A percentile compares a stretch with the other conserved stretches of the same genome.
These are phyloP conservation scores for Diplotaxis tenuifolia DNA, from an alignment of 345 rosid species.

Conservation along the genomic window DNA sequence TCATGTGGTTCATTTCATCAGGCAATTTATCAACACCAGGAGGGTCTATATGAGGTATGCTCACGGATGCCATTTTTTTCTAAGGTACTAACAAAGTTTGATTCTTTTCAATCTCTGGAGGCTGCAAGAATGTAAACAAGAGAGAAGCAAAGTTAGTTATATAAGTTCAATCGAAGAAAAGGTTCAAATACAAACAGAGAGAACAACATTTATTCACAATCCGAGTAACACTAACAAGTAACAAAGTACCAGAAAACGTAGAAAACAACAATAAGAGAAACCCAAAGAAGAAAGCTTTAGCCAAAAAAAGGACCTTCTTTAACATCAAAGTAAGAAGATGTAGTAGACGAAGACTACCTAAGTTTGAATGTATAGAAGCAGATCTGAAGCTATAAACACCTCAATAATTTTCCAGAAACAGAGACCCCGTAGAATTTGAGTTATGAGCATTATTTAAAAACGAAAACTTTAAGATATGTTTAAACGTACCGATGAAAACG, in stretches of 20 bases:
- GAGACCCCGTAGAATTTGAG: conserved; percentile 1
- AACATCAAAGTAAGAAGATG: conserved; percentile 16
- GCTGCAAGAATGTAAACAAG: conserved; percentile 4
- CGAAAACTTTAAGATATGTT: background rate
- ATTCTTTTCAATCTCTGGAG: conserved; percentile 5
- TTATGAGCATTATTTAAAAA: background rate
- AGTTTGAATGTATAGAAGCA: background rate
- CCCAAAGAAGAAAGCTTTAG: background rate
- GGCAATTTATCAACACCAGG: conserved; percentile 69
- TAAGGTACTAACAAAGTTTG: background rate
- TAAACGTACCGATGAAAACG: conserved; percentile 1
- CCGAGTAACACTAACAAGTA: background rate
- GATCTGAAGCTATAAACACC: conserved; percentile 31
- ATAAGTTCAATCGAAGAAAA: background rate
- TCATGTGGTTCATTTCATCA: conserved; percentile 86
- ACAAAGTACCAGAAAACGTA: background rate
- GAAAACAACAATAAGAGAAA: background rate
- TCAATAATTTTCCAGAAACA: background rate
- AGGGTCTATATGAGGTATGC: conserved; percentile 55
- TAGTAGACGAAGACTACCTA: background rate
- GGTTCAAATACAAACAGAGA: background rate
- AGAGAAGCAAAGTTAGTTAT: too few relatives aligned
- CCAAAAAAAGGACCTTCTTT: background rate
- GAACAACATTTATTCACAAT: background rate
- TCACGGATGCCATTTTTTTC: conserved; percentile 69